A percentile compares a stretch with the other conserved stretches of the same genome.
Evolutionary conservation across 1,284 basidiomycete genomes (phyloP).

Genomic region (Mycena sp.): DNA sequence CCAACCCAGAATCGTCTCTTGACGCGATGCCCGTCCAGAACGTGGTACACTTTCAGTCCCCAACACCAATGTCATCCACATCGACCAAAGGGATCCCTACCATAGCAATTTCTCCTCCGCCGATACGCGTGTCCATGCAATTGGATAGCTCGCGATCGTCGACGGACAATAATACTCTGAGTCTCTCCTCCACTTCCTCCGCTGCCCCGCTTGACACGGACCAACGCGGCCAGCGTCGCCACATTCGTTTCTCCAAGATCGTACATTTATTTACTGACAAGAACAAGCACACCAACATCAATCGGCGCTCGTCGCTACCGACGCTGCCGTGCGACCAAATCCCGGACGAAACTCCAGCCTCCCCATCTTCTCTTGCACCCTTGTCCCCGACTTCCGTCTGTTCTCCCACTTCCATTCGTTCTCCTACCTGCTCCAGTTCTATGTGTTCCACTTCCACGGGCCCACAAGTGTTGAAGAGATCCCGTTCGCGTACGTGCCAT

Average conservation of each 20-base stretch:
- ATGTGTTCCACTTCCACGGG: no score
- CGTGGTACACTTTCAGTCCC: no score
- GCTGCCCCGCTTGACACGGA: neutral
- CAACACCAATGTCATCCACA: no score
- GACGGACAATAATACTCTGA: conserved; percentile 1
- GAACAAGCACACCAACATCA: conserved; percentile 1
- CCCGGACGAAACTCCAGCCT: neutral
- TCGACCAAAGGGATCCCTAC: neutral
- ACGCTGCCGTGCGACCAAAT: no score
- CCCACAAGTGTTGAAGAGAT: no score
- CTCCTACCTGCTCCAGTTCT: no score
- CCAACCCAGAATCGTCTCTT: no score
- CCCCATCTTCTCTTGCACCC: neutral
- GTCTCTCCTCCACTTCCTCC: neutral
- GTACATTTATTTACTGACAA: conserved; percentile 12
- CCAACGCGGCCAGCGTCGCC: conserved; percentile 8
- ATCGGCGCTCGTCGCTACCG: conserved; percentile 7
- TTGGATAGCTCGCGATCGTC: conserved; percentile 7
- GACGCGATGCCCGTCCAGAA: no score
- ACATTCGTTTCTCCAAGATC: conserved; percentile 17
- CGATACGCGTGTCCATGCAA: conserved; percentile 1
- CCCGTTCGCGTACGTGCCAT: no score
- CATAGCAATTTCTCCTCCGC: conserved; percentile 14
- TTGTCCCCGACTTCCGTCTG: neutral
- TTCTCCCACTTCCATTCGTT: neutral